phyloP scores from a whole-genome alignment of 345 rosid species.

The Aquilaria yunnanensis region DNA sequence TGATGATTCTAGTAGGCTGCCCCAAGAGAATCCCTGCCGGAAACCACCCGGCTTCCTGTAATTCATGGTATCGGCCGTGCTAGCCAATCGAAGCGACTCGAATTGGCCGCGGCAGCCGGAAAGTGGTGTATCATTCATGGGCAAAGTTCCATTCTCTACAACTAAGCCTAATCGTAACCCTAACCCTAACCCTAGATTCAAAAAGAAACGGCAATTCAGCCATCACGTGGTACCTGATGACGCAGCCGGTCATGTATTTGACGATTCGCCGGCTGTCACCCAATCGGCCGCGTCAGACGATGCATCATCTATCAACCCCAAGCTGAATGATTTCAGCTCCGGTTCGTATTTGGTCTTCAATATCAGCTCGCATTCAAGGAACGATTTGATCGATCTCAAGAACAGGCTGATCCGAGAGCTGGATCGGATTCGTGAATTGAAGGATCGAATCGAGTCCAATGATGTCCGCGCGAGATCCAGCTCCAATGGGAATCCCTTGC shows the following conservation, averaged over 20 bases:
- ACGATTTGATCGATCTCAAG: conserved; percentile 49
- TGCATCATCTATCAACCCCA: conserved; percentile 40
- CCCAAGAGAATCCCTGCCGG: conserved; percentile 14
- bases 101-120: conserved; percentile 41
- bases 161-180: conserved; percentile 44
- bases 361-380: conserved; percentile 30
- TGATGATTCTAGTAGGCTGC: conserved; percentile 19
- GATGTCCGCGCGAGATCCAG: conserved; percentile 40
- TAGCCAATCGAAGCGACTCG: conserved; percentile 43
- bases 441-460: conserved; percentile 41
- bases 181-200: conserved; percentile 45
- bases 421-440: conserved; percentile 60
- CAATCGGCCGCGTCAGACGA: conserved; percentile 61
- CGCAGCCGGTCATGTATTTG: conserved; percentile 21
- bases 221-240: conserved; percentile 16
- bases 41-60: conserved; percentile 13
- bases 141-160: conserved; percentile 36
- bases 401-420: conserved; percentile 52
- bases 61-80: conserved; percentile 47
- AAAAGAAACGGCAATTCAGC: conserved; percentile 36
- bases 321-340: conserved; percentile 30
- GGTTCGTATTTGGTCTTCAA: conserved; percentile 27
- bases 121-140: conserved; percentile 39
- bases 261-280: conserved; percentile 27
- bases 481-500: conserved; percentile 22